Conservation (phyloP, 306 rosid species). For the Castanospermum australe region DNA sequence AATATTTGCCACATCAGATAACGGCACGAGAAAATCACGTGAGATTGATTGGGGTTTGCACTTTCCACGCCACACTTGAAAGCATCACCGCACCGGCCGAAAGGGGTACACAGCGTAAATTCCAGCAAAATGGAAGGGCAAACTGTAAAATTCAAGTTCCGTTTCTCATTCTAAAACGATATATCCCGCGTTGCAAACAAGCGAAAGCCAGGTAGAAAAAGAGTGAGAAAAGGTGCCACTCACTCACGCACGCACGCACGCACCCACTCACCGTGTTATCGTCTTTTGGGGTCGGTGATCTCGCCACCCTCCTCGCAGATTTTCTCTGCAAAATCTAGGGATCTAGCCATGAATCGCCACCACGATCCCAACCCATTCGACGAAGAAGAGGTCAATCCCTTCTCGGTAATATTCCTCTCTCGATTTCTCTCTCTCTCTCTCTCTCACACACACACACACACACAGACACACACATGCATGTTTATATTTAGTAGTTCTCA, state of each 20-base stretch:
- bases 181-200: slow-evolving; percentile 58
- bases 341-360: slow-evolving; percentile 81
- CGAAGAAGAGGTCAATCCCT: slow-evolving; percentile 90
- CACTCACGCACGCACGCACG: not conserved
- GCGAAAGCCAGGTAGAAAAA: slow-evolving; percentile 7
- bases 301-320: slow-evolving; percentile 26
- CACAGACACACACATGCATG: no score
- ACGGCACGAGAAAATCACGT: slow-evolving; percentile 28
- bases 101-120: slow-evolving; percentile 27
- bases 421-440: not conserved
- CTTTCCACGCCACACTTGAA: not conserved
- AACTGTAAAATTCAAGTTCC: slow-evolving; percentile 5
- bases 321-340: slow-evolving; percentile 46
- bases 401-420: slow-evolving; percentile 57
- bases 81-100: slow-evolving; percentile 6
- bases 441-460: not conserved
- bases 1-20: not conserved
- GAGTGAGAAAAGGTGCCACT: slow-evolving; percentile 35
- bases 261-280: not conserved
- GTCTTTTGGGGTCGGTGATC: not conserved
- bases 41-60: not conserved
- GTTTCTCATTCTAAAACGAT: not conserved
- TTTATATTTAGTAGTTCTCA: not conserved
- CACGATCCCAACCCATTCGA: slow-evolving; percentile 96
- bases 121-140: not conserved